Percentiles rank a stretch among this genome's conserved stretches.
These are phyloP conservation scores for Sugiyamaella valdiviana DNA, from an alignment of 805 yeast species.

Conservation along the genomic window DNA sequence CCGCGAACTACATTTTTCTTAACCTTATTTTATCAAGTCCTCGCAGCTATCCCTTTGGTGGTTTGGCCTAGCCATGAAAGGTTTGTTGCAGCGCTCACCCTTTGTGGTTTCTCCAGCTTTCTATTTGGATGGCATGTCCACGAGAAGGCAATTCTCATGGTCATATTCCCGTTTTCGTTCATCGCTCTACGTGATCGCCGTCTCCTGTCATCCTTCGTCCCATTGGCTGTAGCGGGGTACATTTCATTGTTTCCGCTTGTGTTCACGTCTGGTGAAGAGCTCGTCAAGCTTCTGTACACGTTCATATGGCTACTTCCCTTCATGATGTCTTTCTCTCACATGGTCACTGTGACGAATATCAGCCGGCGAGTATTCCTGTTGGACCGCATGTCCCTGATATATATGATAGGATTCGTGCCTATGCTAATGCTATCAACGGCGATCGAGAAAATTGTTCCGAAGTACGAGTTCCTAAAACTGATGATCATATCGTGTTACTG, in stretches of 20 bases:
- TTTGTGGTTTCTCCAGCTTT: conserved; percentile 88
- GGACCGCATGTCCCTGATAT: conserved; percentile 64
- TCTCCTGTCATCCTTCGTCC: conserved; percentile 61
- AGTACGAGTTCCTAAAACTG: conserved; percentile 66
- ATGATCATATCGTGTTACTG: conserved; percentile 85
- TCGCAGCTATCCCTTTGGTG: conserved; percentile 68
- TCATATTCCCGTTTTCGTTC: conserved; percentile 82
- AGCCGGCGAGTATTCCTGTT: conserved; percentile 45
- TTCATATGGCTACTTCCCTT: conserved; percentile 80
- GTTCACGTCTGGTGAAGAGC: conserved; percentile 71
- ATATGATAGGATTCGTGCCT: conserved; percentile 61
- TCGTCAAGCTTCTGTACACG: conserved; percentile 70
- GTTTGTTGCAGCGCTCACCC: conserved; percentile 75
- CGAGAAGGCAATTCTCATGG: conserved; percentile 89
- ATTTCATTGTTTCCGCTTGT: conserved; percentile 84
- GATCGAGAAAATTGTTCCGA: conserved; percentile 48
- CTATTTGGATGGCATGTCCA: conserved; percentile 99
- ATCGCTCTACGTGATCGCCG: conserved; percentile 66
- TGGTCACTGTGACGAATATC: conserved; percentile 25
- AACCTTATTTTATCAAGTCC: conserved; percentile 76
- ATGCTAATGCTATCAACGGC: conserved; percentile 53
- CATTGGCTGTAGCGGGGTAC: conserved; percentile 73
- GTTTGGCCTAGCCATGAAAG: conserved; percentile 60
- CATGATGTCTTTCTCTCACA: conserved; percentile 60
- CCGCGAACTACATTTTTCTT: conserved; percentile 73